phyloP scores from a whole-genome alignment of 2,329 filamentous ascomycete genomes.

The Microcera coccophila region DNA sequence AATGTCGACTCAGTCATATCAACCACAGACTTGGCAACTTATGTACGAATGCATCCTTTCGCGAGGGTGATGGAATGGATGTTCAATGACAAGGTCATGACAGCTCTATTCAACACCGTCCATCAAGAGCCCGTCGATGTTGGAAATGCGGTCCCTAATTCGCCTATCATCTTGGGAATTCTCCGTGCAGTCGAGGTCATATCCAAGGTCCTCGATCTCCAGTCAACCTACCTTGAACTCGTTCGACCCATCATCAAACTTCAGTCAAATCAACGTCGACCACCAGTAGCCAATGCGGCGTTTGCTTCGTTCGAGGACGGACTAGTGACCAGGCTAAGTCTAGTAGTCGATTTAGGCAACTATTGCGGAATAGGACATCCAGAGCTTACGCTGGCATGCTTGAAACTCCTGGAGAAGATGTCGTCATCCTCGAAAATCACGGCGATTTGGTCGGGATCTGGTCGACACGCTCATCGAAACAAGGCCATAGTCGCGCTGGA shows the following conservation, averaged over 20 bases:
- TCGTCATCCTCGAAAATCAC: slow-evolving; percentile 79
- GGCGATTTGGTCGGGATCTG: slow-evolving; percentile 60
- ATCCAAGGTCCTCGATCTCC: slow-evolving; percentile 76
- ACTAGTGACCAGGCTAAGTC: slow-evolving; percentile 70
- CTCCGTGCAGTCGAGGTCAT: slow-evolving; percentile 80
- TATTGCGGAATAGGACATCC: slow-evolving; percentile 84
- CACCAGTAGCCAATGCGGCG: slow-evolving; percentile 62
- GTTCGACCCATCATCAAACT: slow-evolving; percentile 74
- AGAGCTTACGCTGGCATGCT: slow-evolving; percentile 71
- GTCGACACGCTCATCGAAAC: slow-evolving; percentile 65
- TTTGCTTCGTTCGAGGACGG: slow-evolving; percentile 92
- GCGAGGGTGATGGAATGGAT: slow-evolving; percentile 96
- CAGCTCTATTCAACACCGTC: slow-evolving; percentile 71
- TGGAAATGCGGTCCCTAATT: slow-evolving; percentile 68
- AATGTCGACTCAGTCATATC: slow-evolving; percentile 71
- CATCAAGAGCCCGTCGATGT: slow-evolving; percentile 73
- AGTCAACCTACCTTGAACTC: slow-evolving; percentile 87
- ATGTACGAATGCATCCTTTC: slow-evolving; percentile 87
- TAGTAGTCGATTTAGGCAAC: slow-evolving; percentile 78
- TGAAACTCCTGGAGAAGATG: slow-evolving; percentile 80
- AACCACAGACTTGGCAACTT: slow-evolving; percentile 70
- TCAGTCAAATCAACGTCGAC: slow-evolving; percentile 55
- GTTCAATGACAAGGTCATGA: slow-evolving; percentile 86
- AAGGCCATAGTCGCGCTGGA: slow-evolving; percentile 87
- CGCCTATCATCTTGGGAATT: slow-evolving; percentile 75